Evolutionary conservation across 2,329 filamentous ascomycete species (phyloP).

Genomic region (Didymella sp.): DNA sequence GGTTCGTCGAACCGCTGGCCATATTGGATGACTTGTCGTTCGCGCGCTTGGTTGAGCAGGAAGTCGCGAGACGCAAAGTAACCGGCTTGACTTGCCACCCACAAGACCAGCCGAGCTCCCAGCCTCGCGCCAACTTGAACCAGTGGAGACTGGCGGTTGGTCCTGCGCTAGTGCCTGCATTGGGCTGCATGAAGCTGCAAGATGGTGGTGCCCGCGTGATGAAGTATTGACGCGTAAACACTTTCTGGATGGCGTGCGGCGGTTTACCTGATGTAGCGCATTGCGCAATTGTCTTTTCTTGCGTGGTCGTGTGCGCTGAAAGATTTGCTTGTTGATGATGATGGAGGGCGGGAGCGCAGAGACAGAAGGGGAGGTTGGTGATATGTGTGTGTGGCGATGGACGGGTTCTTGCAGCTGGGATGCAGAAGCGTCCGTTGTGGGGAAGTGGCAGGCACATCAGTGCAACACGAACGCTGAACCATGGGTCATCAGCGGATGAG

Average conservation of each 20-base stretch:
- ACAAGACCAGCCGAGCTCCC: neutral
- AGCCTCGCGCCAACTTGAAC: slow-evolving; percentile 9
- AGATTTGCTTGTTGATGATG: neutral
- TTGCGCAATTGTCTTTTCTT: slow-evolving; percentile 2
- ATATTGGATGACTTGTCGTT: neutral
- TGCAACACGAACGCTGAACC: slow-evolving; percentile 9
- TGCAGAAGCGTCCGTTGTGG: slow-evolving; percentile 20
- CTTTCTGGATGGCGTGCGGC: neutral
- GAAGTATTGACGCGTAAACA: slow-evolving; percentile 16
- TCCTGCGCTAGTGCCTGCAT: slow-evolving; percentile 17
- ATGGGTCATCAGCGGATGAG: slow-evolving; percentile 8
- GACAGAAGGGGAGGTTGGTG: neutral
- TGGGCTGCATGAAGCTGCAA: slow-evolving; percentile 1
- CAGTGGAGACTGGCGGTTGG: slow-evolving; percentile 13
- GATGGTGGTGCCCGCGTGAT: neutral
- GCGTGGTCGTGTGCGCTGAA: neutral
- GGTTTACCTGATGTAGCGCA: neutral
- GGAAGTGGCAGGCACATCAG: neutral
- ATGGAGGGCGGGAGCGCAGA: neutral
- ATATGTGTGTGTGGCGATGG: slow-evolving; percentile 7
- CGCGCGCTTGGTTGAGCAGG: neutral
- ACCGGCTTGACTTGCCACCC: neutral
- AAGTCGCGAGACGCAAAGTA: neutral
- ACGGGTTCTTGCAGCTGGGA: slow-evolving; percentile 19
- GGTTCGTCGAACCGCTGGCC: neutral